A percentile compares a stretch with the other conserved stretches of the same genome.
Evolutionary conservation across 2,329 filamentous ascomycete genomes (phyloP).

Genomic region (Cladosporium sp.): DNA sequence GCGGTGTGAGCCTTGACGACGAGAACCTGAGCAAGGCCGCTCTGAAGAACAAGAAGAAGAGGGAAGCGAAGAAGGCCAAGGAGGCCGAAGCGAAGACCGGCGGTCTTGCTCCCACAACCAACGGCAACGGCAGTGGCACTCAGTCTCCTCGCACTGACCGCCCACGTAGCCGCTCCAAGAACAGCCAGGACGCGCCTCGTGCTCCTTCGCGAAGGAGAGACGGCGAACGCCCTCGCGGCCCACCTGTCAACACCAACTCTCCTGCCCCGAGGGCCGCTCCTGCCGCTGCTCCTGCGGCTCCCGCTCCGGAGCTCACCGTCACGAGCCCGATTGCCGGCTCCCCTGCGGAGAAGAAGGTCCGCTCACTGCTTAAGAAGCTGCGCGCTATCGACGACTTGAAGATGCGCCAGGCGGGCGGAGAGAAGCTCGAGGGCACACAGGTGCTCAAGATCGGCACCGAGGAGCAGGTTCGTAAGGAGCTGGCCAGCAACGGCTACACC

Average conservation of each 20-base stretch:
- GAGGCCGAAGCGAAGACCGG: conserved; percentile 66
- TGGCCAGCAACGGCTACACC: conserved; percentile 41
- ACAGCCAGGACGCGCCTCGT: conserved; percentile 29
- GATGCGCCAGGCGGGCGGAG: conserved; percentile 89
- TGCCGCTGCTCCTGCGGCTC: conserved; percentile 20
- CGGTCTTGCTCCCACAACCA: conserved; percentile 48
- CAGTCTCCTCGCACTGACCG: conserved; percentile 26
- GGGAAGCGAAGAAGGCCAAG: conserved; percentile 86
- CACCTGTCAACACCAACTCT: conserved; percentile 41
- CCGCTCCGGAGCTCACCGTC: conserved; percentile 52
- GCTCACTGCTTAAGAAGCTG: conserved; percentile 94
- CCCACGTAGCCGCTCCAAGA: conserved; percentile 36
- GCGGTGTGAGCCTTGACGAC: conserved; percentile 67
- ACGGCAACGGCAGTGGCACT: conserved; percentile 39
- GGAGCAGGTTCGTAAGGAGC: conserved; percentile 76
- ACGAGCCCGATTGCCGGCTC: conserved; percentile 59
- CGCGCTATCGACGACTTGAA: conserved; percentile 96
- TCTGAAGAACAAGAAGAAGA: conserved; percentile 98
- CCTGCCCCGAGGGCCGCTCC: conserved; percentile 28
- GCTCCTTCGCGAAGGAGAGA: conserved; percentile 30
- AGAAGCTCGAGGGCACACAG: conserved; percentile 98
- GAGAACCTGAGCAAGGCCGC: conserved; percentile 80
- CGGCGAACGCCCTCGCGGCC: conserved; percentile 28
- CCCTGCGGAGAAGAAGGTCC: conserved; percentile 90
- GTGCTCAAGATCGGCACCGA: conserved; percentile 98